Conservation (phyloP, 2,329 filamentous ascomycete species). For the Arthrobotrys iridis region DNA sequence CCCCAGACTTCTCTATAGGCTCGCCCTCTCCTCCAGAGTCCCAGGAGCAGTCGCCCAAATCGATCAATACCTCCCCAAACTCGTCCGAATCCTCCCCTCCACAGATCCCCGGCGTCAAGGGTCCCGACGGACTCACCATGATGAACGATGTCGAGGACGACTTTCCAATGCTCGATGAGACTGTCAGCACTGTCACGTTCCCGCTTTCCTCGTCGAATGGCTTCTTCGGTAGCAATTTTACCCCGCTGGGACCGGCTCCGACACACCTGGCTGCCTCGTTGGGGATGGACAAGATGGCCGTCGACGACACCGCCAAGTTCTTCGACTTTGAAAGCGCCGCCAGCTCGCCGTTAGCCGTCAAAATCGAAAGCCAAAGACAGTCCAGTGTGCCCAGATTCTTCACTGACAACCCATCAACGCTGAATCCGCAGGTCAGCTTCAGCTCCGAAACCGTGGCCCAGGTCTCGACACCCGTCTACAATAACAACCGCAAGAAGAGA, state of each 20-base stretch:
- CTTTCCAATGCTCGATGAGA: conserved; percentile 50
- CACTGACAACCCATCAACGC: conserved; percentile 19
- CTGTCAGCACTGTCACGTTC: conserved; percentile 25
- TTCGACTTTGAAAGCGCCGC: conserved; percentile 56
- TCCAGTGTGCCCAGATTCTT: conserved; percentile 47
- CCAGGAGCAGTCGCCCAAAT: conserved; percentile 52
- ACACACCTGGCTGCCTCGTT: conserved; percentile 31
- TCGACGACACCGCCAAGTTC: conserved; percentile 48
- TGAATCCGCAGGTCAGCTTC: conserved; percentile 46
- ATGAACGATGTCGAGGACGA: conserved; percentile 52
- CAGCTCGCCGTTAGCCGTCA: conserved; percentile 54
- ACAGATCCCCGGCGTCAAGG: conserved; percentile 33
- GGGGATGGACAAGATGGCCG: conserved; percentile 41
- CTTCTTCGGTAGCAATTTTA: conserved; percentile 53
- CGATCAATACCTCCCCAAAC: conserved; percentile 48
- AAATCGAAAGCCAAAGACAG: conserved; percentile 36
- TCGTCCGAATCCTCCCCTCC: conserved; percentile 49
- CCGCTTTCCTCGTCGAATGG: conserved; percentile 43
- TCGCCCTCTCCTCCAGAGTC: conserved; percentile 53
- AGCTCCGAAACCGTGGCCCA: not conserved
- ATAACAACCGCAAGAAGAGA: conserved; percentile 44
- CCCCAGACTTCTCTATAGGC: conserved; percentile 15
- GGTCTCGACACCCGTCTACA: conserved; percentile 15
- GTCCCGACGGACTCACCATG: conserved; percentile 44
- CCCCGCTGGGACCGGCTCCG: conserved; percentile 43